Percentiles rank a stretch among this genome's conserved stretches.
Conservation (phyloP, 768 basidiomycete genomes). For the Termitomyces sp. region DNA sequence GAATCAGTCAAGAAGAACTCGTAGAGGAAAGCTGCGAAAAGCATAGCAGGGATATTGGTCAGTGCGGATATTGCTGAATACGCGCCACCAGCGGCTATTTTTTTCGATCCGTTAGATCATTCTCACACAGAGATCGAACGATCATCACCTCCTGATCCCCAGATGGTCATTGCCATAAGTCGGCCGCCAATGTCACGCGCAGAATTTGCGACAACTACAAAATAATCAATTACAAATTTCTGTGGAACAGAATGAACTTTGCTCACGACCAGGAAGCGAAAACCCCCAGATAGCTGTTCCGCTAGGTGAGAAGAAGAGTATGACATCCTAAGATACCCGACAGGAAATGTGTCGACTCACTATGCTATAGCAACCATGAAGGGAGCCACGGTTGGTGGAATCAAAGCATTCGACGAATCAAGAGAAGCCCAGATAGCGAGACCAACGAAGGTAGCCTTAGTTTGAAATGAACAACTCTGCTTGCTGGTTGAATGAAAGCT, state of each 20-base stretch:
- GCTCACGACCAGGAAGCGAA: constrained; percentile 43
- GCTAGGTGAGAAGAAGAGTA: constrained; percentile 24
- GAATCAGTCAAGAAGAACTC: constrained; percentile 57
- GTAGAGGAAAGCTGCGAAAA: constrained; percentile 51
- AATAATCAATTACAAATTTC: not conserved
- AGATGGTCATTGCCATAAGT: constrained; percentile 57
- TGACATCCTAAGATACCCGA: not conserved
- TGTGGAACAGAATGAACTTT: not conserved
- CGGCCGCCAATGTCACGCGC: constrained; percentile 69
- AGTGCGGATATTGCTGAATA: constrained; percentile 65
- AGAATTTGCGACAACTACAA: constrained; percentile 55
- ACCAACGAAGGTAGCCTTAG: constrained; percentile 43
- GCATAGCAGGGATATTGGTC: constrained; percentile 61
- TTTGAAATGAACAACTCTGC: not conserved
- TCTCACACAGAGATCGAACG: not conserved
- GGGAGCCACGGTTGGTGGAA: constrained; percentile 50
- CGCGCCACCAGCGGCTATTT: constrained; percentile 42
- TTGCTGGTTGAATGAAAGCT: constrained; percentile 13
- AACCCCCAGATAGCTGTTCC: constrained; percentile 60
- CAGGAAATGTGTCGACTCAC: constrained; percentile 29
- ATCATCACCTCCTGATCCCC: constrained; percentile 42
- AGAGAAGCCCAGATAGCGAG: constrained; percentile 48
- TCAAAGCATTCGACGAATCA: constrained; percentile 57
- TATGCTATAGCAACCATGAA: constrained; percentile 56
- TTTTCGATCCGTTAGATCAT: not conserved